A percentile compares a stretch with the other conserved stretches of the same genome.
Evolutionary conservation across 106 monocot genomes (phyloP).

Genomic region (Allium sativum): DNA sequence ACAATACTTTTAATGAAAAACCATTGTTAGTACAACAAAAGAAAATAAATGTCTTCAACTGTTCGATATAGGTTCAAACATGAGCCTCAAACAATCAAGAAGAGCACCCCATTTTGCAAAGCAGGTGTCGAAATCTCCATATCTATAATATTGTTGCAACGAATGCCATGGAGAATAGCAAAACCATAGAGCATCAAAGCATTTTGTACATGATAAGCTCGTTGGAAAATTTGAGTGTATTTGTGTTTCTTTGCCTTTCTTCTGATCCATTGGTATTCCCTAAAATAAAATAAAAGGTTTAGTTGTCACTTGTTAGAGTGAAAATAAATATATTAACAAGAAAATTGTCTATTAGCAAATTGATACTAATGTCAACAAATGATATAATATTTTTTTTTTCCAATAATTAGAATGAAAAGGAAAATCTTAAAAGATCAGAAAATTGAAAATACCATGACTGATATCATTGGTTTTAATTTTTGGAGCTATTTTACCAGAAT

Average conservation of each 20-base stretch:
- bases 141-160: slow-evolving; percentile 86
- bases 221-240: not conserved
- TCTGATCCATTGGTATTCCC: slow-evolving; percentile 10
- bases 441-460: too few species aligned
- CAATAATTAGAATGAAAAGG: too few species aligned
- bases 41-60: too few species aligned
- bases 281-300: not conserved
- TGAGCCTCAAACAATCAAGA: slow-evolving; percentile 67
- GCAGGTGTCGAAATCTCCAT: slow-evolving; percentile 77
- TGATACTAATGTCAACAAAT: too few species aligned
- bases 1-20: too few species aligned
- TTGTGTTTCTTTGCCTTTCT: not conserved
- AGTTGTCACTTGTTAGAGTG: not conserved
- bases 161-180: slow-evolving; percentile 13
- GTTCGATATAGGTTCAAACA: slow-evolving; percentile 77
- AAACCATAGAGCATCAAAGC: slow-evolving; percentile 25
- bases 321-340: too few species aligned
- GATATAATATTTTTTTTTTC: too few species aligned
- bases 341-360: too few species aligned
- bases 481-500: too few species aligned
- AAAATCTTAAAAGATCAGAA: too few species aligned
- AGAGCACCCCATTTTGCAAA: slow-evolving; percentile 69
- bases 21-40: too few species aligned
- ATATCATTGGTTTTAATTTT: too few species aligned
- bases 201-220: slow-evolving; percentile 18